Evolutionary conservation across 169 alveolate genomes (phyloP), one percentile per base, ranked within the genome.

Genomic region (Cystoisospora suis): DNA sequence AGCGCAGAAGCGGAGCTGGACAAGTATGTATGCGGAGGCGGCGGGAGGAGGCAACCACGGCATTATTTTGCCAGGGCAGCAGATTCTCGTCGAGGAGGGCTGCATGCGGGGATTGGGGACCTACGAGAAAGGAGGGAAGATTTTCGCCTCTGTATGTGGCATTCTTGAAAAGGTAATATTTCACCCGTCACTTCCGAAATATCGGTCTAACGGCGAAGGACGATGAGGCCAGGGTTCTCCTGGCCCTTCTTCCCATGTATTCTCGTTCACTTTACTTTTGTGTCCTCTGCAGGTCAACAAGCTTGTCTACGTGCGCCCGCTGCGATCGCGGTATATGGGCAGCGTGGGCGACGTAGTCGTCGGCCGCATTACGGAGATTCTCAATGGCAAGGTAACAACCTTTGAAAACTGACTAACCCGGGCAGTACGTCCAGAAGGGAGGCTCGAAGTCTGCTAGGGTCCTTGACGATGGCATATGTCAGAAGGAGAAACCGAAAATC

Each of bases 291-390:
- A 81, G 86, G 93, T 94, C 34, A 94, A 94, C 29, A 93, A 92
- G 46, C 91, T 94, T 40, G 86, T 94, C 44, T 94, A 94, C 88
- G 90, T 94, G 32, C 80, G 91, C 23, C 93, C 95, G 27, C 77
- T 94, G 53, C 91, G 93, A 75, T 90, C 94, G 32, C 92, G 95
- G 72, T 94, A 94, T 32, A 72, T 44, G 75, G 95, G 93, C 40
- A 91, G 90, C 75, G 95, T 91, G 23, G 95, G 95, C 17, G 95
- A 94, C 81, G 91, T 94, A 45, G 95, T 94, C n/a, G 95, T 94
- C 56, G 95, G 95, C 61, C 87, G 95, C 9, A 94, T 94, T 49
- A 89, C 80, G 9, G 95, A 94, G 36, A 92, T 92, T 34, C 45
- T 42, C 40, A 89, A 80, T 44, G 90, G 90, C 40, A 79, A 79